Conservation (phyloP, 1,284 basidiomycete genomes). For the Malassezia furfur region DNA sequence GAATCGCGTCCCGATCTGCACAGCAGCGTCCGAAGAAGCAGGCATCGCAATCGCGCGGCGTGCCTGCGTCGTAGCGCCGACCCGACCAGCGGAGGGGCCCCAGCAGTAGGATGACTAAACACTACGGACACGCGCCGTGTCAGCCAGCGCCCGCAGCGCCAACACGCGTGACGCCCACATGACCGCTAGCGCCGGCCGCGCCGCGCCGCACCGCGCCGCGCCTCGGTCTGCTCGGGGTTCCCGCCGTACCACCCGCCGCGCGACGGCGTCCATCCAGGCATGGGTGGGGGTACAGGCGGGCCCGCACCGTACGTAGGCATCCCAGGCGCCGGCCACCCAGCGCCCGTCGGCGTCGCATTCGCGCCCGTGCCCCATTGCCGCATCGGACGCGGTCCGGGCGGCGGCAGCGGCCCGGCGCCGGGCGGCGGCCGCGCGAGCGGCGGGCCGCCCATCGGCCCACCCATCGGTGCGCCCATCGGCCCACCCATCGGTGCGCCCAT, state of each 20-base stretch:
- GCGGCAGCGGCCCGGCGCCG: neutral
- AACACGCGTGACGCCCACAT: too few relatives aligned
- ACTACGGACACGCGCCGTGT: too few relatives aligned
- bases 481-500: neutral
- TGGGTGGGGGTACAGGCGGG: neutral
- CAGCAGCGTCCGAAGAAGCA: neutral
- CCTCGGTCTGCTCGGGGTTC: constrained; percentile 1
- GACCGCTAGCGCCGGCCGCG: neutral
- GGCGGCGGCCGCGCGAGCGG: neutral
- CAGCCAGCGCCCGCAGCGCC: too few relatives aligned
- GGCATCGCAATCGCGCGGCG: neutral
- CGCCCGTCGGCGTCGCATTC: neutral
- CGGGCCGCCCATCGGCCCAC: neutral
- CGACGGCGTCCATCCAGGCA: neutral
- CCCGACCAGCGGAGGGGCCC: too few relatives aligned
- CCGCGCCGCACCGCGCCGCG: neutral
- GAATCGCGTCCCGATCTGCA: neutral
- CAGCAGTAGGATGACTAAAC: too few relatives aligned
- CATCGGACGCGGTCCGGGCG: constrained; percentile 8
- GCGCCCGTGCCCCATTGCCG: constrained; percentile 10
- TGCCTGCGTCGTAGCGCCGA: too few relatives aligned
- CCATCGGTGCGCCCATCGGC: neutral
- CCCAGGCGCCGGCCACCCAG: neutral
- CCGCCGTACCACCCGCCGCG: constrained; percentile 19
- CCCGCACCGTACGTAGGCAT: too few relatives aligned